phyloP scores from a whole-genome alignment of 1,284 basidiomycete species.

The Moesziomyces sp. region DNA sequence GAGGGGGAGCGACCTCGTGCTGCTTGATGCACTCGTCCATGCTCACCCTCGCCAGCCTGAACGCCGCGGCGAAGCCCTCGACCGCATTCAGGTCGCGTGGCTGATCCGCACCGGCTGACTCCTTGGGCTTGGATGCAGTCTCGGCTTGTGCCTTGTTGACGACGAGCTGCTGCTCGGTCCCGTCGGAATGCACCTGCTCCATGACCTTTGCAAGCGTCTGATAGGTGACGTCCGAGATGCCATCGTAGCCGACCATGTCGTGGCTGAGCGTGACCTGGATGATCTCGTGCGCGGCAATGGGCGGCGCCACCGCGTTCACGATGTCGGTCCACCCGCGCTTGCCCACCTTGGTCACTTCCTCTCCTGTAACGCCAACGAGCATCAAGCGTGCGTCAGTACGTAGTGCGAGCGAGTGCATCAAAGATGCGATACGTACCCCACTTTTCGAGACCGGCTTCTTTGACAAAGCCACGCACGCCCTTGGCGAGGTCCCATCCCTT shows the following conservation, averaged over 20 bases:
- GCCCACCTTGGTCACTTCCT: conserved; percentile 57
- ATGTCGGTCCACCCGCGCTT: conserved; percentile 73
- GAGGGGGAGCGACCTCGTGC: conserved; percentile 71
- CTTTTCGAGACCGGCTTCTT: conserved; percentile 58
- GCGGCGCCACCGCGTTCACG: conserved; percentile 94
- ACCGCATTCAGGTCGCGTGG: conserved; percentile 81
- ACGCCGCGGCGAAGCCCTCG: conserved; percentile 82
- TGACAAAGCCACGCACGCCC: conserved; percentile 57
- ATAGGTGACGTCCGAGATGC: conserved; percentile 95
- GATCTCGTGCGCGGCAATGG: conserved; percentile 97
- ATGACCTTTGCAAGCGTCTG: conserved; percentile 60
- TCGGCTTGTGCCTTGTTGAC: conserved; percentile 57
- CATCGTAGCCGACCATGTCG: conserved; percentile 91
- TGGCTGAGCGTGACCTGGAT: conserved; percentile 94
- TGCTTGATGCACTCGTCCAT: conserved; percentile 79
- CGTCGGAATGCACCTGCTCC: conserved; percentile 59
- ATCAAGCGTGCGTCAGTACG: background rate
- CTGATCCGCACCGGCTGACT: conserved; percentile 7
- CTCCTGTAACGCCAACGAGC: conserved; percentile 15
- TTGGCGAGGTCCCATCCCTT: conserved; percentile 59
- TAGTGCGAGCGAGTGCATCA: background rate
- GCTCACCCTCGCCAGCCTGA: conserved; percentile 80
- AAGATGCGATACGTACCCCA: conserved; percentile 18
- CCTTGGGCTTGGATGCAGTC: conserved; percentile 36
- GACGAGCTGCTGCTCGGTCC: conserved; percentile 55